A percentile compares a stretch with the other conserved stretches of the same genome.
phyloP scores from a whole-genome alignment of 768 basidiomycete species.

The Mycena rosella region DNA sequence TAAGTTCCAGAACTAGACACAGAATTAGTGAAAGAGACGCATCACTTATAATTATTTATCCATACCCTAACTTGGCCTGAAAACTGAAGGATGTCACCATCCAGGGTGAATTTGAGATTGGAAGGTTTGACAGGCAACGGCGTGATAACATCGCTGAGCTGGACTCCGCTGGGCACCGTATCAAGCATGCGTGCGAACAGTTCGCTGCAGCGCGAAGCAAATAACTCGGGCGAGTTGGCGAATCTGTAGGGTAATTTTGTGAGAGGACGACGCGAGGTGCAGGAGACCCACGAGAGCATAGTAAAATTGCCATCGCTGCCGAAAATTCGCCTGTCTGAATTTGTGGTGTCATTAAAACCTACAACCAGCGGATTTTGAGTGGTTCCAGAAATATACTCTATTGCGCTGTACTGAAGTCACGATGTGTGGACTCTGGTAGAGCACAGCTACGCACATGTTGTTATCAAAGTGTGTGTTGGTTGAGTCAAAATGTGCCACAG shows the following conservation, averaged over 20 bases:
- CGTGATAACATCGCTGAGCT: slow-evolving; percentile 22
- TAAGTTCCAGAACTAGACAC: slow-evolving; percentile 21
- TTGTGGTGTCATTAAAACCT: slow-evolving; percentile 50
- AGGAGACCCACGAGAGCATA: slow-evolving; percentile 43
- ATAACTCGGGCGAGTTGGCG: slow-evolving; percentile 8
- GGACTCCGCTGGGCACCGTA: slow-evolving; percentile 19
- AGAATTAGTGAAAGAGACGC: slow-evolving; percentile 12
- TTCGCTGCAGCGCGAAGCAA: slow-evolving; percentile 16
- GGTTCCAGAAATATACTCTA: slow-evolving; percentile 51
- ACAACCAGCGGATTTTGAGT: slow-evolving; percentile 53
- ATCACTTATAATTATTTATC: slow-evolving; percentile 7
- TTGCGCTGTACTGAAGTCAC: slow-evolving; percentile 43
- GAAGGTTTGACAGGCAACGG: slow-evolving; percentile 22
- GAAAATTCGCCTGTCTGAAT: slow-evolving; percentile 52
- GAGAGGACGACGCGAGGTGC: slow-evolving; percentile 7
- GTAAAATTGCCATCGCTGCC: slow-evolving; percentile 52
- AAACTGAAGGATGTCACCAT: slow-evolving; percentile 12
- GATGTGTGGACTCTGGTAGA: slow-evolving; percentile 11
- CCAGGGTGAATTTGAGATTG: slow-evolving; percentile 17
- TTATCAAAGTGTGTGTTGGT: slow-evolving; percentile 17
- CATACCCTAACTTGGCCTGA: slow-evolving; percentile 21
- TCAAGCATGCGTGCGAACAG: slow-evolving; percentile 23
- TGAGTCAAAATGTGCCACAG: slow-evolving; percentile 14
- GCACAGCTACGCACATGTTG: slow-evolving; percentile 16
- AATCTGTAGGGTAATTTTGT: slow-evolving; percentile 10